These are phyloP conservation scores for Plantago ovata DNA, from an alignment of 257 asterid species.

Conservation along the genomic window DNA sequence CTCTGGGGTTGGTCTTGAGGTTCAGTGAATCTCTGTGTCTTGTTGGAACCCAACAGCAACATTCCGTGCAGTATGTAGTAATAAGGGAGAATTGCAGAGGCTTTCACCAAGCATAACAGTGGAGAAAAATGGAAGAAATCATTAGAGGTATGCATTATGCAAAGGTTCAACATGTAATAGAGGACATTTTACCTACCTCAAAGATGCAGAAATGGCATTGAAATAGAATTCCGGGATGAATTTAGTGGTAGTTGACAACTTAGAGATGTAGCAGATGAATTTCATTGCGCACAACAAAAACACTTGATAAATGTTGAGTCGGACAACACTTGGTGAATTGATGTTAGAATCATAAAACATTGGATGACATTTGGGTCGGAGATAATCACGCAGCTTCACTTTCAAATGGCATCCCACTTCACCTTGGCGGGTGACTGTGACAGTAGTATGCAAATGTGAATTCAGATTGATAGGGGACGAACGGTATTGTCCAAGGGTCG, in stretches of 20 bases:
- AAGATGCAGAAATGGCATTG: slow-evolving; percentile 38
- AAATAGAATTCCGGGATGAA: slow-evolving; percentile 40
- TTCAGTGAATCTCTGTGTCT: no score
- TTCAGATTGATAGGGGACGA: no score
- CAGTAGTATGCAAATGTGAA: slow-evolving; percentile 60
- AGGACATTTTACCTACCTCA: slow-evolving; percentile 44
- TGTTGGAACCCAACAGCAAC: no score
- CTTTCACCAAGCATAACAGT: not conserved
- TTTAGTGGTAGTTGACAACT: slow-evolving; percentile 37
- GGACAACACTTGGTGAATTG: slow-evolving; percentile 70
- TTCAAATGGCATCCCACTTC: slow-evolving; percentile 47
- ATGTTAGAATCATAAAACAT: slow-evolving; percentile 76
- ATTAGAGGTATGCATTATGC: not conserved
- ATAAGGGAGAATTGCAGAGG: no score
- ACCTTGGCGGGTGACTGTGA: slow-evolving; percentile 54
- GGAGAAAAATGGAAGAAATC: not conserved
- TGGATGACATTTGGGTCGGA: slow-evolving; percentile 82
- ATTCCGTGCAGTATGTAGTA: no score
- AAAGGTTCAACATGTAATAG: not conserved
- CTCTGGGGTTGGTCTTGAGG: no score
- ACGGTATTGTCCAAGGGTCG: no score
- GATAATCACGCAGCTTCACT: slow-evolving; percentile 48
- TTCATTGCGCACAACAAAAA: slow-evolving; percentile 88
- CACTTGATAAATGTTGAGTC: slow-evolving; percentile 78
- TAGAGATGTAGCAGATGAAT: slow-evolving; percentile 51